Evolutionary conservation across 352 stramenopile species (phyloP).

Genomic region (Phytophthora parvispora): DNA sequence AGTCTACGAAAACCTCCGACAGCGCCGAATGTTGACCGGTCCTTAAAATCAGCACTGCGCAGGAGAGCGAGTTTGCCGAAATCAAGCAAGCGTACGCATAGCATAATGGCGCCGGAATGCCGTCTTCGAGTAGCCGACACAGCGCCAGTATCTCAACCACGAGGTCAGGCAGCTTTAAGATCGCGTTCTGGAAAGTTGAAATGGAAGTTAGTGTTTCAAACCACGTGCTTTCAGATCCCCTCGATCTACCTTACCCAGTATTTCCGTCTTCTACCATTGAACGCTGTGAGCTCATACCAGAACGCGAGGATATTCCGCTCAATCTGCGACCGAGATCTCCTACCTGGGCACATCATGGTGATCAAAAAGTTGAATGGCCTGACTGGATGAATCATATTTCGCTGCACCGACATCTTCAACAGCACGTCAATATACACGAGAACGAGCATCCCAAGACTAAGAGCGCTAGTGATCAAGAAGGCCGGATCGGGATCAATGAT

Average conservation of each 20-base stretch:
- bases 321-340: neutral
- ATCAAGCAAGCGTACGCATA: neutral
- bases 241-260: neutral
- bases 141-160: neutral
- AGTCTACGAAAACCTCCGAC: neutral
- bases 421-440: constrained; percentile 5
- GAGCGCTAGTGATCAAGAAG: neutral
- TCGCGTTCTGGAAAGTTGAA: neutral
- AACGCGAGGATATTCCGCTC: neutral
- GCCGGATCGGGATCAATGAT: constrained; percentile 6
- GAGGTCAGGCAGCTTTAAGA: neutral
- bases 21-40: neutral
- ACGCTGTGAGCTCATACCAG: neutral
- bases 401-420: constrained; percentile 10
- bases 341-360: neutral
- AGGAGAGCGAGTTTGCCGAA: neutral
- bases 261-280: neutral
- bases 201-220: neutral
- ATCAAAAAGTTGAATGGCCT: neutral
- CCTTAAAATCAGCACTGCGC: neutral
- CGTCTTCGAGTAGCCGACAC: neutral
- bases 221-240: no score
- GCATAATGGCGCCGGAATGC: neutral
- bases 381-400: neutral
- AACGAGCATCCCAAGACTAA: neutral